Evolutionary conservation across 495 filamentous ascomycete species (phyloP), one percentile per base, ranked within the genome.

Genomic region (Talaromyces proteolyticus): DNA sequence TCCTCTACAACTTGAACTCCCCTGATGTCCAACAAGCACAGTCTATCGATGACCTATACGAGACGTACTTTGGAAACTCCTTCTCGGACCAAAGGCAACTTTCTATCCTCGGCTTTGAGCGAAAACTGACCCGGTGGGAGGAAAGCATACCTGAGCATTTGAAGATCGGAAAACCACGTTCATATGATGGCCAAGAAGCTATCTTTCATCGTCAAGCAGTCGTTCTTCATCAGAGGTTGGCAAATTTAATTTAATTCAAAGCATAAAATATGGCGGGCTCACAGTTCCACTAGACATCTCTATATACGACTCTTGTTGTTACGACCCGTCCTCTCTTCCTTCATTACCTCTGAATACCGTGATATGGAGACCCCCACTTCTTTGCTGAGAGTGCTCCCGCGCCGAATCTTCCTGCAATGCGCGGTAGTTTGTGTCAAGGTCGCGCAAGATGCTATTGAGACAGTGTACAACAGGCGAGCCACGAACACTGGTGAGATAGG

Each of bases 281-380:
- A n/a, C n/a, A n/a, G n/a, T n/a, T n/a, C n/a, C n/a, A 29, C 26
- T 29, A 67, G 66, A 19, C 65, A 66, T 48, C 49, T 69, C 10
- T 65, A 70, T 23, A 57, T 65, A 3, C 59, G 67, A 16, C 66
- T 70, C 44, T 58, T 70, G 7, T 57, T 70, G 2, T 69, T 70
- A 44, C 61, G 67, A 12, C 62, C 67, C 3, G 63, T 59, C 2
- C 50, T 70, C 0, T 70, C 67, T 41, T 60, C 61, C 1, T 41
- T 67, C 11, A 58, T 63, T 6, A 50, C 61, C 1, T 53, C 62
- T 6, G 42, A 51, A n/a, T 58, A 71, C 38, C n/a, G n/a, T n/a
- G n/a, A n/a, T n/a, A n/a, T n/a, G n/a, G n/a, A n/a, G n/a, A n/a
- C n/a, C n/a, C n/a, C n/a, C n/a, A 69, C 66, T 0, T 64, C n/a